These are phyloP conservation scores for Plasmodium knowlesi DNA, from an alignment of 169 alveolate species.

Conservation along the genomic window DNA sequence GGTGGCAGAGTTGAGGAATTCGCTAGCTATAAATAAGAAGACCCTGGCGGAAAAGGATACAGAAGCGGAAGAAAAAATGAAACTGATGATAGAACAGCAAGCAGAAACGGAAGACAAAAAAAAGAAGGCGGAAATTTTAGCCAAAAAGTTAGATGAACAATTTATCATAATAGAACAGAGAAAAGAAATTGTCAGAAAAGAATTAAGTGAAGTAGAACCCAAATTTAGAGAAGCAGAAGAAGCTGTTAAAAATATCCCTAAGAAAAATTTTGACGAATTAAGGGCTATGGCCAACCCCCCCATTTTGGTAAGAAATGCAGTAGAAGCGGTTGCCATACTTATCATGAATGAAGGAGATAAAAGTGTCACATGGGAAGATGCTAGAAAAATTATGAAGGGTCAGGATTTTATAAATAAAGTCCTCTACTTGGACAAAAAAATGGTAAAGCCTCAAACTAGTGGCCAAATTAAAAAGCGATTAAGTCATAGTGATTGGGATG, in stretches of 20 bases:
- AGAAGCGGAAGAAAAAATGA: constrained; percentile 95
- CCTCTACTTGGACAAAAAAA: constrained; percentile 89
- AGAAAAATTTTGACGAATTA: constrained; percentile 89
- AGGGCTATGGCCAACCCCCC: constrained; percentile 96
- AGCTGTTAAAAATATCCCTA: constrained; percentile 94
- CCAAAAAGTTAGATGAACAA: constrained; percentile 92
- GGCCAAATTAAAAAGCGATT: constrained; percentile 81
- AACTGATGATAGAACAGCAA: constrained; percentile 94
- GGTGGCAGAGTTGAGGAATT: constrained; percentile 92
- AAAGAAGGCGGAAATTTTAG: constrained; percentile 90
- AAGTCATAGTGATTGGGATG: constrained; percentile 94
- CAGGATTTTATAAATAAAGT: constrained; percentile 93
- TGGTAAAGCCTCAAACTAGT: constrained; percentile 85
- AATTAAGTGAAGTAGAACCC: constrained; percentile 96
- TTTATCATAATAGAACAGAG: constrained; percentile 90
- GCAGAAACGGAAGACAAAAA: constrained; percentile 95
- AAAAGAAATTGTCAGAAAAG: constrained; percentile 90
- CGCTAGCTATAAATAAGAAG: constrained; percentile 90
- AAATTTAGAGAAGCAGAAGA: constrained; percentile 94
- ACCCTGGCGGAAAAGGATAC: constrained; percentile 94
- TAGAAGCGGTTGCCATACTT: constrained; percentile 95
- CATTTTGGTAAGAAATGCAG: constrained; percentile 92
- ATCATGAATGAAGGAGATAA: constrained; percentile 87
- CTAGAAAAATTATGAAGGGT: constrained; percentile 90
- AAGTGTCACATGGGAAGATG: constrained; percentile 95